A percentile compares a stretch with the other conserved stretches of the same genome.
Conservation (phyloP, 2,329 filamentous ascomycete genomes). For the Incumbomyces delicatus region DNA sequence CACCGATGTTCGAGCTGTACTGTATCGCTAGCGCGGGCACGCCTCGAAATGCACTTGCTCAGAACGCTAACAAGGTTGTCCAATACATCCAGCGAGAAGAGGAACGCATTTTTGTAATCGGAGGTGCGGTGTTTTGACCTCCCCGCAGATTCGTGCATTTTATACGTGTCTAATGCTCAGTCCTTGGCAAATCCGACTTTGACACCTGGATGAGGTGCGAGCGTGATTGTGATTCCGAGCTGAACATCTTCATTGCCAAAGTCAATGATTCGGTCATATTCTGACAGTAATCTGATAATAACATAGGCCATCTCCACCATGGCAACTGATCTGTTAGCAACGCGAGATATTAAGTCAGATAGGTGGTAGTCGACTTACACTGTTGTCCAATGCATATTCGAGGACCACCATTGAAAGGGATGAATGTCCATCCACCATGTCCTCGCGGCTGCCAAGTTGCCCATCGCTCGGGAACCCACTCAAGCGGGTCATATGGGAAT, state of each 20-base stretch:
- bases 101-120: conserved; percentile 90
- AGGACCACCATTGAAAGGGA: conserved; percentile 45
- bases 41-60: conserved; percentile 57
- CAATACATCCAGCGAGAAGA: conserved; percentile 90
- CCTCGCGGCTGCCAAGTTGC: conserved; percentile 39
- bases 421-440: conserved; percentile 40
- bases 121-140: conserved; percentile 69
- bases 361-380: conserved; percentile 22
- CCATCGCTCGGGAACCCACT: conserved; percentile 45
- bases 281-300: conserved; percentile 33
- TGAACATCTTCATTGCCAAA: conserved; percentile 15
- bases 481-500: conserved; percentile 31
- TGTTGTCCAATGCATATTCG: conserved; percentile 50
- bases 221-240: conserved; percentile 12
- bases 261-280: conserved; percentile 30
- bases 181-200: conserved; percentile 20
- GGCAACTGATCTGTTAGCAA: conserved; percentile 29
- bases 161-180: too few relatives aligned
- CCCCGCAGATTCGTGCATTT: too few relatives aligned
- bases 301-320: conserved; percentile 49
- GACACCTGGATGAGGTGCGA: conserved; percentile 19
- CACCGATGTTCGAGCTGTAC: conserved; percentile 86
- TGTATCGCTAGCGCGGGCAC: conserved; percentile 73
- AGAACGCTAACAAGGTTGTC: conserved; percentile 78
- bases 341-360: background rate